Evolutionary conservation across 2,329 filamentous ascomycete species (phyloP), one percentile per base, ranked within the genome.

Genomic region (Nothophaeocryptopus gaeumannii): DNA sequence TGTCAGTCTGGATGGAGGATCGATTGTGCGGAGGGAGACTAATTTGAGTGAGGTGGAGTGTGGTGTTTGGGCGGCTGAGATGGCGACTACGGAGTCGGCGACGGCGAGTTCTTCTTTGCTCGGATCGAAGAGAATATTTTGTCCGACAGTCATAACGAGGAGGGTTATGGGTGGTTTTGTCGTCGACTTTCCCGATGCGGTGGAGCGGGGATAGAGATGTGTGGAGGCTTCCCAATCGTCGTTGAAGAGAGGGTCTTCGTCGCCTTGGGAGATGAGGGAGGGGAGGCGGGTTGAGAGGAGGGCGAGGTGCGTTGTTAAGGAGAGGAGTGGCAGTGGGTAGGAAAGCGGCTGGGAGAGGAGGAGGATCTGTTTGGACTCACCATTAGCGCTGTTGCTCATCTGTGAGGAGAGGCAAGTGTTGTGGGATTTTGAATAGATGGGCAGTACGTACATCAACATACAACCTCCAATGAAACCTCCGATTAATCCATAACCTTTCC

Each of bases 231-330:
- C 89, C 93, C 93, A 99, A 74, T 99, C 93, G 72, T 99, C 93
- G 73, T 96, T 87, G 72, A 99, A 99, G 67, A 96, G 84, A 10
- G 93, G 93, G 62, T 99, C 93, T 73, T 99, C 93, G 72, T 97
- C 92, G 50, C 82, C 82, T 69, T 95, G 88, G 1, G 91, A 96
- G 67, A 89, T 89, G 44, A 96, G 78, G 20, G 84, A 81, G 7
- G 93, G 93, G 2, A 97, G 78, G 56, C 87, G 84, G 5, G 93
- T 92, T 29, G 88, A 85, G 55, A 96, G 83, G 39, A 99, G 86
- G 2, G 93, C 93, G 53, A 99, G 85, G 68, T 99, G 91, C 40
- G 89, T 92, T 14, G 93, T 95, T 51, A 97, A 80, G 30, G 90
- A 96, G 36, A 99, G 84, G 9, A 99, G 81, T 1, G 92, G 92